A percentile compares a stretch with the other conserved stretches of the same genome.
phyloP scores from a whole-genome alignment of 208 protist genomes.

The Acanthamoeba castellanii region DNA sequence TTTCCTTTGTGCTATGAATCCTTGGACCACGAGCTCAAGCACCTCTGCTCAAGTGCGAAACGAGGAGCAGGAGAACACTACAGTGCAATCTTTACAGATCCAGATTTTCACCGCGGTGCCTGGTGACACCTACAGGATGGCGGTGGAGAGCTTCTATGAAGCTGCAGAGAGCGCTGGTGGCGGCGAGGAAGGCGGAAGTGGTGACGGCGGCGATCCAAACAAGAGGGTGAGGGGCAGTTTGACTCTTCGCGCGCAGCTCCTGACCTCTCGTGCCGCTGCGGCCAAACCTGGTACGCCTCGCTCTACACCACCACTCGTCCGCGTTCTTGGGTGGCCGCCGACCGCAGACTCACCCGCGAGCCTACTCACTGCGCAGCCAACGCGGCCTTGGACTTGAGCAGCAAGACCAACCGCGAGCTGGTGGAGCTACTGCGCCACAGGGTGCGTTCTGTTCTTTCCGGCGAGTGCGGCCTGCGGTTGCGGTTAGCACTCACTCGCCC shows the following conservation, averaged over 20 bases:
- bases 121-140: not conserved
- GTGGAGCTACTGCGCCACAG: not conserved
- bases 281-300: not conserved
- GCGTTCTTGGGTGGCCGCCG: not conserved
- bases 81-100: too few relatives aligned
- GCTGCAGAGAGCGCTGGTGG: not conserved
- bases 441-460: not conserved
- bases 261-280: not conserved
- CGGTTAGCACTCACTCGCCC: too few relatives aligned
- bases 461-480: not conserved
- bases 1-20: too few relatives aligned
- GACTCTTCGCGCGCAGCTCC: not conserved
- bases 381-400: not conserved
- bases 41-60: too few relatives aligned
- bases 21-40: too few relatives aligned
- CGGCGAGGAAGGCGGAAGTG: not conserved
- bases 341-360: too few relatives aligned
- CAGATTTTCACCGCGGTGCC: too few relatives aligned
- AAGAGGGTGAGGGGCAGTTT: not conserved
- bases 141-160: conserved; percentile 9
- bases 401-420: not conserved
- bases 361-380: not conserved
- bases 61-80: too few relatives aligned
- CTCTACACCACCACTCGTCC: not conserved
- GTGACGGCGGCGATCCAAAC: not conserved